These are phyloP conservation scores for Halophytophthora batemanensis DNA, from an alignment of 352 stramenopile genomes.

Conservation along the genomic window DNA sequence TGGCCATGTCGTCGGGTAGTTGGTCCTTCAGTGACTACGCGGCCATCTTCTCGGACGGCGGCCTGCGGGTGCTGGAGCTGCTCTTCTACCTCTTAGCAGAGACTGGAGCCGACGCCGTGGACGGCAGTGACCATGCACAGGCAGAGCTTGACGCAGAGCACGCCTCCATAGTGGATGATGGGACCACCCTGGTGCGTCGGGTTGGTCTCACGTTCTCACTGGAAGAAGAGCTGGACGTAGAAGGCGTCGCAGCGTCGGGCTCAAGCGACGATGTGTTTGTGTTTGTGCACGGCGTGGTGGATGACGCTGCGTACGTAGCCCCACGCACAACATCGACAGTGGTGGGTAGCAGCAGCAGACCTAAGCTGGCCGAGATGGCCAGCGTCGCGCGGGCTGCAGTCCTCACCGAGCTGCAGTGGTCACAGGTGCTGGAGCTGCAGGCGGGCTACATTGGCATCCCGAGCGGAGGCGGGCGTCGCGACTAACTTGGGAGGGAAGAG, in stretches of 20 bases:
- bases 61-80: background rate
- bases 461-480: background rate
- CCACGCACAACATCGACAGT: background rate
- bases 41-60: conserved; percentile 3
- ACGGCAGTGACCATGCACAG: background rate
- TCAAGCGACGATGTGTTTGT: conserved; percentile 3
- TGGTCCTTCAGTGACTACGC: conserved; percentile 10
- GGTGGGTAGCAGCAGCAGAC: background rate
- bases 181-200: conserved; percentile 1
- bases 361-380: conserved; percentile 5
- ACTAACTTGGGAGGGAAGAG: too few relatives aligned
- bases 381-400: conserved; percentile 1
- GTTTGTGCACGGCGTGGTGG: conserved; percentile 7
- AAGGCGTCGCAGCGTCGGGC: background rate
- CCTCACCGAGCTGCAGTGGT: conserved; percentile 12
- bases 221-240: background rate
- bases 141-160: background rate
- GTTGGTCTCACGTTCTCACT: conserved; percentile 6
- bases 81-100: conserved; percentile 5
- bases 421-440: conserved; percentile 3
- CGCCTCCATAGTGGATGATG: background rate
- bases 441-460: conserved; percentile 9
- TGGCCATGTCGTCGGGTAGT: conserved; percentile 1
- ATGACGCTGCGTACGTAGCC: background rate
- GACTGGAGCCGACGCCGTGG: too few relatives aligned